Conservation (phyloP, 768 basidiomycete genomes). For the Favolaschia claudopus region DNA sequence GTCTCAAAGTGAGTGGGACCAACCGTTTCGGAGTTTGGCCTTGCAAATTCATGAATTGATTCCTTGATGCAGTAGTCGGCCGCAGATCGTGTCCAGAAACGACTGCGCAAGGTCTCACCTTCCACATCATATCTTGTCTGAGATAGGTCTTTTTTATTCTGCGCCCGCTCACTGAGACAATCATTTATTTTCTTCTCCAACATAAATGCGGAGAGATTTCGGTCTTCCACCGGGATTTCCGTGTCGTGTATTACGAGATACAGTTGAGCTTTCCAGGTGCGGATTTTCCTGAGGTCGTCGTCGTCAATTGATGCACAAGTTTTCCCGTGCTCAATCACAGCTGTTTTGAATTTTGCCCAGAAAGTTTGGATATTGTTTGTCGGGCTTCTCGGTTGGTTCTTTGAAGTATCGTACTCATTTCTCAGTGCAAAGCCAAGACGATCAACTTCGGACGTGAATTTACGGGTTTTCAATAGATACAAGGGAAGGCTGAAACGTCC, state of each 20-base stretch:
- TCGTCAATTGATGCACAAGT: not conserved
- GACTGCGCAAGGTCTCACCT: not conserved
- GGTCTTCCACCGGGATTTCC: not conserved
- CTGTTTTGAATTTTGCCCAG: not conserved
- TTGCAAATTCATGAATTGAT: not conserved
- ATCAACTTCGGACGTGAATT: not conserved
- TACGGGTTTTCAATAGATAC: not conserved
- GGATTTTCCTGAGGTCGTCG: not conserved
- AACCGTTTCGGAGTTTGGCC: not conserved
- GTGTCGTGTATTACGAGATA: not conserved
- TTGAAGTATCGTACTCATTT: not conserved
- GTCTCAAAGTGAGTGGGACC: not conserved
- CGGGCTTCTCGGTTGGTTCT: not conserved
- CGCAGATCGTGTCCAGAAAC: not conserved
- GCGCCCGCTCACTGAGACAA: not conserved
- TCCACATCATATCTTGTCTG: not conserved
- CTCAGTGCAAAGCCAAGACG: too few species aligned
- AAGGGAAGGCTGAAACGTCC: too few species aligned
- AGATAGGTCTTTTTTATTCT: not conserved
- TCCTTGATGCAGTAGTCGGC: not conserved
- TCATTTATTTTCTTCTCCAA: conserved; percentile 8
- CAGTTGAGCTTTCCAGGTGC: not conserved
- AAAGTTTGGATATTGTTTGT: not conserved
- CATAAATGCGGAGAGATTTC: not conserved
- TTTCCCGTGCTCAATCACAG: not conserved